Evolutionary conservation across 768 basidiomycete species (phyloP).

Genomic region (Boletus rubroflammeus): DNA sequence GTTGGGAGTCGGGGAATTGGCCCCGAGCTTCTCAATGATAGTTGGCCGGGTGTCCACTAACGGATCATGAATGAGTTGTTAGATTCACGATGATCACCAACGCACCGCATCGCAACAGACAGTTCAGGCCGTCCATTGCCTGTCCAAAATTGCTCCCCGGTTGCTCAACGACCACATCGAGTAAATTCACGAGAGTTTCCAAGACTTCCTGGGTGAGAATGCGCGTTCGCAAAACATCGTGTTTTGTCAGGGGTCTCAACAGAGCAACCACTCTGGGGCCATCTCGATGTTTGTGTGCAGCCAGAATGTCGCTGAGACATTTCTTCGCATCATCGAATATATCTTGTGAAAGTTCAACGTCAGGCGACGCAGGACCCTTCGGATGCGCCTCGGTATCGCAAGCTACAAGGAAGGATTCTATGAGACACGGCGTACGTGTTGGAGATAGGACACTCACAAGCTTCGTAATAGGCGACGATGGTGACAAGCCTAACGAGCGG

Average conservation of each 20-base stretch:
- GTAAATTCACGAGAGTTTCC: slow-evolving; percentile 8
- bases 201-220: slow-evolving; percentile 16
- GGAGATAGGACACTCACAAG: slow-evolving; percentile 7
- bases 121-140: slow-evolving; percentile 23
- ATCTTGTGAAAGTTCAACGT: not conserved
- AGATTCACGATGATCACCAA: not conserved
- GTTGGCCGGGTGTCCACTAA: slow-evolving; percentile 11
- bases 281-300: slow-evolving; percentile 15
- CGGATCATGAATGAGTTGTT: not conserved
- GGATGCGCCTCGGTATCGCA: not conserved
- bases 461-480: slow-evolving; percentile 22
- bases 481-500: slow-evolving; percentile 20
- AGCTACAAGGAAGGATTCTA: not conserved
- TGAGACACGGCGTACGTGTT: too few relatives aligned
- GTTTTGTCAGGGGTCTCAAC: slow-evolving; percentile 19
- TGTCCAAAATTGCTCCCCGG: slow-evolving; percentile 10
- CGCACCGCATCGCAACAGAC: slow-evolving; percentile 18
- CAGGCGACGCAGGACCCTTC: not conserved
- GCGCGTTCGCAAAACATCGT: slow-evolving; percentile 7
- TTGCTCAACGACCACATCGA: slow-evolving; percentile 10
- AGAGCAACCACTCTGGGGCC: slow-evolving; percentile 20
- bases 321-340: slow-evolving; percentile 15
- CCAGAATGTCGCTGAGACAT: slow-evolving; percentile 11
- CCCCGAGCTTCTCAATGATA: slow-evolving; percentile 8
- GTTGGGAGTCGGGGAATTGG: not conserved